Percentiles rank a stretch among this genome's conserved stretches.
phyloP scores from a whole-genome alignment of 108 stramenopile genomes.

The Fistulifera solaris region DNA sequence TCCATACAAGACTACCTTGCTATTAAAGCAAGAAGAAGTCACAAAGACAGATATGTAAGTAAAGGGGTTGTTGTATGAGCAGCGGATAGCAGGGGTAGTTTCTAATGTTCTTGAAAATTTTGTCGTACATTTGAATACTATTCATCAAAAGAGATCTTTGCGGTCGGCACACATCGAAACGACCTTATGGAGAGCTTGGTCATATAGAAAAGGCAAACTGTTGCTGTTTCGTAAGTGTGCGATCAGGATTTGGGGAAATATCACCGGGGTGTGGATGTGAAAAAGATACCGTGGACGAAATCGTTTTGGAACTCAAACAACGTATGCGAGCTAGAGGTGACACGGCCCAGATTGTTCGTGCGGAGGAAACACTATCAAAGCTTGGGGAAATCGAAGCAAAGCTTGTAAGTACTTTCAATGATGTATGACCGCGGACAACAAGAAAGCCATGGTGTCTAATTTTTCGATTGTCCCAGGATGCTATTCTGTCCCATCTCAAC shows the following conservation, averaged over 20 bases:
- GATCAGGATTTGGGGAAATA: constrained; percentile 12
- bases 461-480: background rate
- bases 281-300: constrained; percentile 18
- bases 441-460: no score
- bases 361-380: constrained; percentile 21
- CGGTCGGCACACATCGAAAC: constrained; percentile 1
- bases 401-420: constrained; percentile 1
- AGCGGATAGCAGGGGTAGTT: no score
- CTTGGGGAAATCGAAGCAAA: constrained; percentile 7
- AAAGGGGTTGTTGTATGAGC: background rate
- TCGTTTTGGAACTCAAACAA: constrained; percentile 27
- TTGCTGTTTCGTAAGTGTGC: constrained; percentile 20
- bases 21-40: constrained; percentile 4
- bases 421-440: no score
- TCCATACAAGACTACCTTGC: constrained; percentile 5
- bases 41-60: constrained; percentile 12
- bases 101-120: background rate
- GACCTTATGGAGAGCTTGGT: constrained; percentile 35
- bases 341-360: constrained; percentile 15
- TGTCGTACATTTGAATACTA: background rate
- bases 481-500: constrained; percentile 1
- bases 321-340: constrained; percentile 30
- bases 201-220: constrained; percentile 14
- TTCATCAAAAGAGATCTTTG: background rate
- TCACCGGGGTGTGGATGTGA: constrained; percentile 32